phyloP scores from a whole-genome alignment of 257 asterid species.

The Solanum habrochaites region DNA sequence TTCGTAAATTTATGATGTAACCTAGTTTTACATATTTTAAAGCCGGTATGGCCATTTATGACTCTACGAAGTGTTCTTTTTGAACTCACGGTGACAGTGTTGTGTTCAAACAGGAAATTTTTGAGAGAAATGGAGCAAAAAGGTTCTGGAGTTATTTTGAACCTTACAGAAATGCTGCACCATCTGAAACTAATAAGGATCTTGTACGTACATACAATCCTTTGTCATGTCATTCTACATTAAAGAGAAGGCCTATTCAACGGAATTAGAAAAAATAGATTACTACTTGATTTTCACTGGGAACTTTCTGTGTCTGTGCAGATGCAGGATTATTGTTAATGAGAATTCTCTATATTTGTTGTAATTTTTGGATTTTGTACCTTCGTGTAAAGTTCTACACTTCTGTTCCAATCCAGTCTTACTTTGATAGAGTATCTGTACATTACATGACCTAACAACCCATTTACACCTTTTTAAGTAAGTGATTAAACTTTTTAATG shows the following conservation, averaged over 20 bases:
- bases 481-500: background rate
- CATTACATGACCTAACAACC: background rate
- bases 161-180: slow-evolving; percentile 28
- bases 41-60: background rate
- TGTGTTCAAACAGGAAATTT: slow-evolving; percentile 43
- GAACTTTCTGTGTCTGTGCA: background rate
- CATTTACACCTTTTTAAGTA: background rate
- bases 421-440: background rate
- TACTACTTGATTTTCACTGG: background rate
- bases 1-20: background rate
- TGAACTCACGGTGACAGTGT: background rate
- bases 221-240: background rate
- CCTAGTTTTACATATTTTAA: background rate
- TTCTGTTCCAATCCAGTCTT: background rate
- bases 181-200: slow-evolving; percentile 33
- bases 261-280: background rate
- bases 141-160: slow-evolving; percentile 89
- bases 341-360: background rate
- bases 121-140: slow-evolving; percentile 62
- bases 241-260: background rate
- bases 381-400: background rate
- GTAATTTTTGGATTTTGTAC: background rate
- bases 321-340: background rate
- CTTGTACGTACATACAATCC: slow-evolving; percentile 26
- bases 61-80: background rate